Percentiles rank a stretch among this genome's conserved stretches.
phyloP scores from a whole-genome alignment of 495 filamentous ascomycete genomes.

The Aspergillus conjunctus region DNA sequence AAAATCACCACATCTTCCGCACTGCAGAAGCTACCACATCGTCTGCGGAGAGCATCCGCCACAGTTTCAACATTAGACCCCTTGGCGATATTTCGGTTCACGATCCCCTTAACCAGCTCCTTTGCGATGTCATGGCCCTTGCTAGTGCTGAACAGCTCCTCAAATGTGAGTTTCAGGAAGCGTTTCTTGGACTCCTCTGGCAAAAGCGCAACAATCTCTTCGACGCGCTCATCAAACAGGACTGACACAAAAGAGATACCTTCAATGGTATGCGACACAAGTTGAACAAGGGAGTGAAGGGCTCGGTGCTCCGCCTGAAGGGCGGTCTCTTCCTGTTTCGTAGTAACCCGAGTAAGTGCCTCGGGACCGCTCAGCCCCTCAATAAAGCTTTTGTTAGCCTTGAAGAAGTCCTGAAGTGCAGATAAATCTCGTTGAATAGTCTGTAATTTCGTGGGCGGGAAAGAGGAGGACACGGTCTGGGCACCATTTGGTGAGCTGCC shows the following conservation, averaged over 20 bases:
- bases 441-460: slow-evolving; percentile 65
- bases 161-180: slow-evolving; percentile 77
- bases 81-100: slow-evolving; percentile 93
- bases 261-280: slow-evolving; percentile 86
- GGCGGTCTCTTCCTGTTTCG: slow-evolving; percentile 84
- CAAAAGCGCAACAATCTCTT: slow-evolving; percentile 84
- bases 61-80: slow-evolving; percentile 97
- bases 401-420: slow-evolving; percentile 75
- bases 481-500: slow-evolving; percentile 59
- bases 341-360: slow-evolving; percentile 66
- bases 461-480: slow-evolving; percentile 49
- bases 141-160: slow-evolving; percentile 76
- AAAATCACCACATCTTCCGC: slow-evolving; percentile 96
- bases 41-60: slow-evolving; percentile 83
- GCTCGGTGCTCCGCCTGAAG: slow-evolving; percentile 93
- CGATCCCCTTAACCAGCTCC: slow-evolving; percentile 94
- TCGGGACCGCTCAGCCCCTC: slow-evolving; percentile 88
- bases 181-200: slow-evolving; percentile 65
- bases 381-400: slow-evolving; percentile 83
- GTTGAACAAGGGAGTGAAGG: slow-evolving; percentile 75
- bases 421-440: slow-evolving; percentile 79
- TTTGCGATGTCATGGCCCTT: slow-evolving; percentile 90
- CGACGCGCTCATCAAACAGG: slow-evolving; percentile 86
- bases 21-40: slow-evolving; percentile 96
- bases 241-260: slow-evolving; percentile 94